Base-by-base conservation (phyloP, 2,329 filamentous ascomycete genomes). In the Aspergillus quadrilineatus region DNA sequence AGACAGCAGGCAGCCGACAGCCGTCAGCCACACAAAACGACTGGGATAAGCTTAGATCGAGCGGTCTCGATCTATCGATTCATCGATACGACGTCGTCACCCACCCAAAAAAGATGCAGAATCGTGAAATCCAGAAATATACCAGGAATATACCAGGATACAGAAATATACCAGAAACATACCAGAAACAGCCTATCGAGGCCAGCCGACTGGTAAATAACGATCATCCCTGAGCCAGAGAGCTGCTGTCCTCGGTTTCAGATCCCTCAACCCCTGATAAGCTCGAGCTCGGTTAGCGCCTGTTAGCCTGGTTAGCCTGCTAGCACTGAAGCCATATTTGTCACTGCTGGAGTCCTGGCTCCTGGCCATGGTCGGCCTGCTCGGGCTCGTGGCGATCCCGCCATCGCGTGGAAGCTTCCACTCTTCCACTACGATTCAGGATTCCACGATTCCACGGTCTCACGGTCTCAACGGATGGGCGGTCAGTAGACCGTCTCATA, bases 221-320 rank as follows among this genome's bases (percentile, higher is more conserved):
- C 32, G 48, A 50, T 50, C 48, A 50, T 32, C 48, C 34, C 34
- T 50, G 34, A 49, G 46, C 34, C 46, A 49, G 17, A 22, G 34
- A 22, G 2, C 29, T 22, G 22, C 12, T 41, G 10, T 41, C 22
- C 34, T 39, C 47, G 37, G 48, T 50, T 50, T 50, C 48, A 50
- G 37, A 42, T 50, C n/a, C 9, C 9, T n/a, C 14, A 42, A 43
- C 48, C 48, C 48, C 48, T 50, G 36, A 50, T 42, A 50, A 42
- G 48, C 48, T 50, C 44, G 4, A 44, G n/a, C 26, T 14, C 32
- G n/a, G 10, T 17, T 37, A 48, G 39, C 39, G n/a, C 39, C 22
- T 22, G 22, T 17, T 17, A 17, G 17, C 17, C 17, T 17, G 17
- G 17, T 1, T 36, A 26, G 6, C 17, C 17, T 26, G 15, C 42